These are phyloP conservation scores for Colletotrichum sp. DNA, from an alignment of 2,329 filamentous ascomycete genomes.

Conservation along the genomic window DNA sequence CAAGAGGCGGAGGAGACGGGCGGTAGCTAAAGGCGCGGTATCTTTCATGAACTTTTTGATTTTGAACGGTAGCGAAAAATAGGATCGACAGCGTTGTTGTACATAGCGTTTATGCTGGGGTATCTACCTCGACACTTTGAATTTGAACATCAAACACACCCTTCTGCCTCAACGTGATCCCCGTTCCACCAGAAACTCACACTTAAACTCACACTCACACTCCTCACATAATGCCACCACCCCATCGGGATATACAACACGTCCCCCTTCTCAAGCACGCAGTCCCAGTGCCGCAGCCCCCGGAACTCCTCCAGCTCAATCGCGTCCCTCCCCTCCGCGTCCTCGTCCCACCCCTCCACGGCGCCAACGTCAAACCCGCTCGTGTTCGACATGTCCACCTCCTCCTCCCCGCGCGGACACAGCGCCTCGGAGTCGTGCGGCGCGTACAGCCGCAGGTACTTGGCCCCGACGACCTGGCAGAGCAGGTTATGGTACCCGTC, in stretches of 20 bases:
- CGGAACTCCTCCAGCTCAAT: constrained; percentile 55
- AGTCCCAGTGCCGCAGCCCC: constrained; percentile 73
- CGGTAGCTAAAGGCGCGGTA: not conserved
- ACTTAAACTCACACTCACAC: constrained; percentile 86
- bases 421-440: constrained; percentile 65
- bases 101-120: not conserved
- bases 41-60: not conserved
- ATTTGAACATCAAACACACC: not conserved
- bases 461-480: constrained; percentile 85
- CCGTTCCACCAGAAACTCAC: constrained; percentile 96
- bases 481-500: constrained; percentile 95
- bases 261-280: constrained; percentile 81
- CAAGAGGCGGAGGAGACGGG: constrained; percentile 32
- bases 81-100: not conserved
- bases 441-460: constrained; percentile 89
- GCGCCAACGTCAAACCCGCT: constrained; percentile 78
- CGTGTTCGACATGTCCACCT: constrained; percentile 93
- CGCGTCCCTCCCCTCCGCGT: constrained; percentile 31
- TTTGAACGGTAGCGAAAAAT: not conserved
- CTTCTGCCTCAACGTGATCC: not conserved
- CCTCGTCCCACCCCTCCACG: constrained; percentile 65
- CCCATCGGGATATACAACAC: constrained; percentile 88
- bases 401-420: constrained; percentile 74
- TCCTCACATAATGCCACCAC: constrained; percentile 98
- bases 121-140: not conserved